Evolutionary conservation across 495 filamentous ascomycete genomes (phyloP).

Genomic region (Trichoderma erinaceum): DNA sequence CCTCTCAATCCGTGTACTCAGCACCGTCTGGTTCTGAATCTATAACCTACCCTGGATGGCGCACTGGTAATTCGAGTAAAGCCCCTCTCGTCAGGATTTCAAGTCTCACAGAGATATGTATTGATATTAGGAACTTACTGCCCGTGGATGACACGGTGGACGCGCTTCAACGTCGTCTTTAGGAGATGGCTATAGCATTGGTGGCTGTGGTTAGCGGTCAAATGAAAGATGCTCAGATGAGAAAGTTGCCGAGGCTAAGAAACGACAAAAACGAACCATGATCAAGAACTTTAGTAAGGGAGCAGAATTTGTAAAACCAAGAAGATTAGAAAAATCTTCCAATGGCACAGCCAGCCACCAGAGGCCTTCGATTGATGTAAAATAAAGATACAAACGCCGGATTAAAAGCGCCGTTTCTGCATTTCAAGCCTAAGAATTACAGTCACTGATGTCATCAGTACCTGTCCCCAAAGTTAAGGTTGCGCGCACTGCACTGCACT

Average conservation of each 20-base stretch:
- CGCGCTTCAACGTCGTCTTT: constrained; percentile 67
- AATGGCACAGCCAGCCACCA: neutral
- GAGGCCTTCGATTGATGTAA: neutral
- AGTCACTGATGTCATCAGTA: constrained; percentile 3
- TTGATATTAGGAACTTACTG: constrained; percentile 50
- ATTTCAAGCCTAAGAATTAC: neutral
- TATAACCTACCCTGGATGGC: constrained; percentile 70
- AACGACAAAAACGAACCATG: neutral
- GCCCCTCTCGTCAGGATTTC: constrained; percentile 16
- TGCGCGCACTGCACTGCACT: too few species aligned
- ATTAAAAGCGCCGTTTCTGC: neutral
- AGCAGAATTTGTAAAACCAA: neutral
- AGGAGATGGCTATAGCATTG: constrained; percentile 25
- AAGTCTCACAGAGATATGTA: neutral
- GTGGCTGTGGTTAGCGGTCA: neutral
- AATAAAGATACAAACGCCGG: neutral
- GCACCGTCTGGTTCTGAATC: too few species aligned
- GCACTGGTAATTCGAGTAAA: constrained; percentile 48
- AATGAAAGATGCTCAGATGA: neutral
- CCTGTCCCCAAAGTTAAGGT: neutral
- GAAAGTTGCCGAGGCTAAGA: too few species aligned
- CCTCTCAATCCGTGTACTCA: neutral
- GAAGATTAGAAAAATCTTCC: neutral
- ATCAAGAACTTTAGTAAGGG: neutral
- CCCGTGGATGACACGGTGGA: constrained; percentile 82